Evolutionary conservation across 2,329 filamentous ascomycete species (phyloP), one percentile per base, ranked within the genome.

Genomic region (Fusarium agapanthi): DNA sequence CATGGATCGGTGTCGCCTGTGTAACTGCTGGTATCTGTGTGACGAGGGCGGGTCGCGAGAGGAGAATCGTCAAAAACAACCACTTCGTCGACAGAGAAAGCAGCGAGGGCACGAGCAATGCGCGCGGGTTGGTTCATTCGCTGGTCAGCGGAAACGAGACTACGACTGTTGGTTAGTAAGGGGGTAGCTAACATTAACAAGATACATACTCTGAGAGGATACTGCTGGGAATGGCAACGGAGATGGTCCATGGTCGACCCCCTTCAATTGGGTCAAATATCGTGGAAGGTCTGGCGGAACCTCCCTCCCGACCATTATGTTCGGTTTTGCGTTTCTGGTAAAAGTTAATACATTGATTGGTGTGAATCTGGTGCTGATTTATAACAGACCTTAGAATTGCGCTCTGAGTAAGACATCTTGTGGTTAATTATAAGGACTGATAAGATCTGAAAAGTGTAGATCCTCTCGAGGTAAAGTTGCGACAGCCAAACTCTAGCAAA

Each of bases 31-130:
- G 85, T 84, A 74, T 90, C 87, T 56, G 87, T 84, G 26, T 81
- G 82, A 32, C 78, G 80, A 35, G 85, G 83, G 37, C 87, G 86
- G 37, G 84, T 77, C 20, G 85, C 82, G 12, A 76, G 55, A 5
- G 86, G 86, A 40, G 86, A 86, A 81, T 97, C 94, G 78, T 95
- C 90, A 80, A 93, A 97, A 61, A 97, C 84, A 56, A 97, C 87
- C 35, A 97, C 87, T 82, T 97, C 94, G 79, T 97, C 94, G 74
- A 97, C 88, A 77, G 89, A 92, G 83, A 96, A 97, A 71, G 97
- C 91, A 69, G 93, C 92, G 57, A 94, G 88, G 38, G 93, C 93
- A 59, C 94, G 92, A 11, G 94, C 94, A 59, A 97, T 91, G 72
- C 92, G 91, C 13, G 92, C 93, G 3, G 91, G 92, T 53, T 93